Base-by-base conservation (phyloP, 208 protist genomes). In the Balamuthia mandrillaris region DNA sequence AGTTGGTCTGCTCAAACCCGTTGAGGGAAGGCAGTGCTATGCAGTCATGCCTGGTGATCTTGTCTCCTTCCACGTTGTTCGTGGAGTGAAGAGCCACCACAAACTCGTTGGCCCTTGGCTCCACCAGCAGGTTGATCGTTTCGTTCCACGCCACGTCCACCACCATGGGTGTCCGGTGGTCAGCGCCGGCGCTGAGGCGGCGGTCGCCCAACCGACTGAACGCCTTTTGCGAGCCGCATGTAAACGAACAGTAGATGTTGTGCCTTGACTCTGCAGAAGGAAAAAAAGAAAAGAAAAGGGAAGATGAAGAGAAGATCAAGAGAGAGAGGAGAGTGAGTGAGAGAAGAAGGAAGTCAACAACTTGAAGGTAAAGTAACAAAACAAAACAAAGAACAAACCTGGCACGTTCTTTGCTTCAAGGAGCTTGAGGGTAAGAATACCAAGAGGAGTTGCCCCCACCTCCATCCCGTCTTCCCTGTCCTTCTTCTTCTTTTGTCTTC, bases 71-170 rank as follows among this genome's bases (percentile, higher is more conserved):
- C n/a, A n/a, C n/a, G n/a, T n/a, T n/a, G n/a, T n/a, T n/a, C n/a
- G n/a, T n/a, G n/a, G n/a, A n/a, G n/a, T n/a, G n/a, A n/a, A n/a
- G 33, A 10, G 49, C 33, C 18, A 56, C 37, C 21, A 41, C 31
- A 1, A 79, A 47, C 9, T 79, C 70, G 33, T 56, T 79, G 21
- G 37, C 70, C 49, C 41, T 51, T 27, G 51, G 70, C 35, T 79
- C 70, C 27, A 79, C 70, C 70, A 79, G 44, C 12, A 79, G 58
- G 70, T 79, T 79, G 27, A 79, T 60, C 70, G 58, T 31, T 33
- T 79, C 70, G 49, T 79, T 47, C 70, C 70, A 79, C 45, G 58
- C 49, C 44, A 60, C 24, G 24, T 18, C 10, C 14, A 4, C 52
- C n/a, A 18, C 24, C 14, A 24, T 12, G 65, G n/a, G 10, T 31